Evolutionary conservation across 2,329 filamentous ascomycete species (phyloP).

Genomic region (Cladorrhinum sp.): DNA sequence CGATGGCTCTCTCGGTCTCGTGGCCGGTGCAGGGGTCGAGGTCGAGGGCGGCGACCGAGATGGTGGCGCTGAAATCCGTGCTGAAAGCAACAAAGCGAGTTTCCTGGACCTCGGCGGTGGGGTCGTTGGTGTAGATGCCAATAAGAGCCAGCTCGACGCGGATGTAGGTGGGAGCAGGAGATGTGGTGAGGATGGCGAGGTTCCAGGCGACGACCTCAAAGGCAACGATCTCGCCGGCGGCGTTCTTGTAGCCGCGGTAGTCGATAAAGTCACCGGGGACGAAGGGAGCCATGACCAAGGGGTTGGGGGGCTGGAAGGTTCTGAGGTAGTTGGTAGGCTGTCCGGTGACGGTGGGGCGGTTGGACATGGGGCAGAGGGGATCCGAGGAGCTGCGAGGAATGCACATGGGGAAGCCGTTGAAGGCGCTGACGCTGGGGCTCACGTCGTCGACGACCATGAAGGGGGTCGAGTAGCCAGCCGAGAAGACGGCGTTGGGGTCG

Average conservation of each 20-base stretch:
- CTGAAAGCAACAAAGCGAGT: conserved; percentile 36
- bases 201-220: conserved; percentile 38
- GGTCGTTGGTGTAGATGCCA: conserved; percentile 35
- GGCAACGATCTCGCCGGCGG: conserved; percentile 32
- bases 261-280: conserved; percentile 37
- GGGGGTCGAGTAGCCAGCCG: conserved; percentile 37
- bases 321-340: neutral
- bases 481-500: conserved; percentile 46
- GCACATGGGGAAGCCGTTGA: conserved; percentile 52
- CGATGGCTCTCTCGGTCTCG: conserved; percentile 31
- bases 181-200: conserved; percentile 34
- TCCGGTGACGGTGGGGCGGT: conserved; percentile 34
- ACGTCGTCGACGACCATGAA: conserved; percentile 48
- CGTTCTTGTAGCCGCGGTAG: conserved; percentile 33
- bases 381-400: conserved; percentile 42
- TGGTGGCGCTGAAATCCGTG: conserved; percentile 34
- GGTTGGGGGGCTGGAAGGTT: conserved; percentile 31
- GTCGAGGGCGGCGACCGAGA: conserved; percentile 37
- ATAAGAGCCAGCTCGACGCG: conserved; percentile 36
- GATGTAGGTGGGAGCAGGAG: conserved; percentile 33
- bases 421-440: conserved; percentile 46
- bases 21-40: conserved; percentile 37
- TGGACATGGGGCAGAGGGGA: conserved; percentile 34
- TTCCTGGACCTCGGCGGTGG: conserved; percentile 36
- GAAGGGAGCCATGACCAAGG: conserved; percentile 37